Percentiles rank a stretch among this genome's conserved stretches.
phyloP scores from a whole-genome alignment of 345 rosid species.

The Eucalyptus erythrocorys region DNA sequence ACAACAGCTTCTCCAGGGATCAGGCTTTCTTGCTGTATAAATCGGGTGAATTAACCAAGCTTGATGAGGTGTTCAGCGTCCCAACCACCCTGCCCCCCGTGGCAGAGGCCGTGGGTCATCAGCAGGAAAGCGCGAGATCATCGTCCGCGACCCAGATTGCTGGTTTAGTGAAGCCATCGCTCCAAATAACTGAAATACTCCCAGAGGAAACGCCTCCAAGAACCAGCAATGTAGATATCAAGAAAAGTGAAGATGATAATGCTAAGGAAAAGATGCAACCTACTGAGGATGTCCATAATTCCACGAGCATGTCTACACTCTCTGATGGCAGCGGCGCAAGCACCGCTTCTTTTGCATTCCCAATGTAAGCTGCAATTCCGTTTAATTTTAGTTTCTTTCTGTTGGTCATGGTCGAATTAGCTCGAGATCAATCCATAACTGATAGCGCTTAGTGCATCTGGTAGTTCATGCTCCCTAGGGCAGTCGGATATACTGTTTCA shows the following conservation, averaged over 20 bases:
- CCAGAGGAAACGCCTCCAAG: not conserved
- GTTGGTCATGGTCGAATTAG: not conserved
- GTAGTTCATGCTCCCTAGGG: not conserved
- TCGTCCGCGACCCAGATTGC: not conserved
- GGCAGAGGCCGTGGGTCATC: not conserved
- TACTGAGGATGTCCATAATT: not conserved
- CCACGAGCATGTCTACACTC: conserved; percentile 13
- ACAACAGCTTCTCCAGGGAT: conserved; percentile 37
- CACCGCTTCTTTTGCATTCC: conserved; percentile 57
- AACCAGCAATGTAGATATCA: not conserved
- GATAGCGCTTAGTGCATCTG: not conserved
- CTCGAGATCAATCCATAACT: not conserved
- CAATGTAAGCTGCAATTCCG: conserved; percentile 34
- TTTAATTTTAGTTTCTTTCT: not conserved
- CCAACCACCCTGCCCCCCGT: conserved; percentile 8
- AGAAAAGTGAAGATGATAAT: not conserved
- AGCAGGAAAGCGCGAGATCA: not conserved
- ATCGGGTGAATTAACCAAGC: conserved; percentile 44
- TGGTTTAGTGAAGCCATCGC: not conserved
- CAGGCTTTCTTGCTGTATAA: conserved; percentile 27
- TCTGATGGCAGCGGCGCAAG: conserved; percentile 35
- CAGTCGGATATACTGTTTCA: not conserved
- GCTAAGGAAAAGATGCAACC: not conserved
- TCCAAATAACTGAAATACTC: not conserved
- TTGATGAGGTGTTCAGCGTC: conserved; percentile 25